Evolutionary conservation across 305 asterid genomes (phyloP), one percentile per base, ranked within the genome.

Genomic region (Coffea humblotiana): DNA sequence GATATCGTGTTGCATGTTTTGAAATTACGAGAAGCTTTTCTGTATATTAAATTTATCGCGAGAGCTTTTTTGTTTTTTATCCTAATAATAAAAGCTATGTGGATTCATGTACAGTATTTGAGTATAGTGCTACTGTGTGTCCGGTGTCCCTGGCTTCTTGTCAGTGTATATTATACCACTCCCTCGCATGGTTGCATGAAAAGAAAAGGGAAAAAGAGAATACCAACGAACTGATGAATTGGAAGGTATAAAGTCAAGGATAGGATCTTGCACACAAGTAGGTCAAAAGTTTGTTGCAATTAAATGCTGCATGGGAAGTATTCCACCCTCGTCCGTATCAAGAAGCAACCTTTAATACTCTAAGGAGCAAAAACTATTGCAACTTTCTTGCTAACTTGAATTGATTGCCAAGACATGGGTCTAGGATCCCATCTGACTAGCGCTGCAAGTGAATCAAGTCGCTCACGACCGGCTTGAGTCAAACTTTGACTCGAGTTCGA

Each of bases 131-230:
- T 70, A 76, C 78, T 76, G 58, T 77, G 49, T 61, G 70, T 77
- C 83, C 72, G 71, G 49, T 61, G 70, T 77, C 83, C 72, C 80
- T 79, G 81, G 25, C 63, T 13, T 76, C 45, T 83, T 71, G 83
- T 83, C 81, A 76, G 86, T 45, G 65, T 75, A 25, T 76, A 52
- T 25, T 51, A 66, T 58, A 21, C 43, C 43, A 40, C 25, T 29
- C 79, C 54, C 27, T 64, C 48, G 71, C 47, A 54, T 27, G 10
- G 16, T 29, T 68, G 68, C 61, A n/a, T 12, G 48, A 78, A 47
- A 10, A 37, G 13, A 47, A 52, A 43, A 3, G 19, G 43, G 40
- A 13, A 18, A 5, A 32, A 4, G 5, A 40, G 5, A 40, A 40
- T 40, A 40, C 4, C 43, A 40, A 40, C 6, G 43, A 40, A 32